Evolutionary conservation across 345 rosid genomes (phyloP), one percentile per base, ranked within the genome.

Genomic region (Brassica rapa): DNA sequence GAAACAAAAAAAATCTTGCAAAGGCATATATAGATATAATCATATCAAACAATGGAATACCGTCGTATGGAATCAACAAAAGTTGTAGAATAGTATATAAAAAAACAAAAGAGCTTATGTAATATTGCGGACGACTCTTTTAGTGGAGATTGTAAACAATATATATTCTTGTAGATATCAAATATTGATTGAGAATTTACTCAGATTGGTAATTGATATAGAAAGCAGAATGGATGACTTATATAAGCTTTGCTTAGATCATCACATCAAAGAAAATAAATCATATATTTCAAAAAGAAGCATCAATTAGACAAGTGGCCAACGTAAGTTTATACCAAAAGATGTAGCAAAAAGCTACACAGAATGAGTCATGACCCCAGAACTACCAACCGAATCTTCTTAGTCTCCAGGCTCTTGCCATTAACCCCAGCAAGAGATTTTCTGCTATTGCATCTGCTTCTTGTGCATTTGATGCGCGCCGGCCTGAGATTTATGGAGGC

Each of bases 241-340:
- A 15, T 72, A 72, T 10, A 39, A 39, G 46, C 46, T 4, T 12
- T 19, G 8, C 15, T 46, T 4, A 29, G 12, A 62, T 9, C 60
- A 43, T 60, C 53, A 23, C 53, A 51, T 23, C 19, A 32, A 37
- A 66, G 3, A 59, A 59, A 75, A 0, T 21, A 21, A 59, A 9
- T 23, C 30, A 23, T 1, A 59, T 57, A 66, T 12, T 49, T 55
- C 37, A 11, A 57, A 1, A 12, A 10, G 43, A 41, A 14, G 29
- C 66, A 75, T 57, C 41, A 74, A 10, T 10, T 21, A 4, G 37
- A n/a, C 64, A 37, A 23, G 27, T 65, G 5, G 19, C 25, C 19
- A 65, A 65, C 53, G 56, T 66, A 67, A 15, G 72, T 2, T 35
- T 65, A 66, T 14, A n/a, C 56, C 64, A 33, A 65, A 65, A 53